Base-by-base conservation (phyloP, 257 asterid species). In the Penstemon eatonii region DNA sequence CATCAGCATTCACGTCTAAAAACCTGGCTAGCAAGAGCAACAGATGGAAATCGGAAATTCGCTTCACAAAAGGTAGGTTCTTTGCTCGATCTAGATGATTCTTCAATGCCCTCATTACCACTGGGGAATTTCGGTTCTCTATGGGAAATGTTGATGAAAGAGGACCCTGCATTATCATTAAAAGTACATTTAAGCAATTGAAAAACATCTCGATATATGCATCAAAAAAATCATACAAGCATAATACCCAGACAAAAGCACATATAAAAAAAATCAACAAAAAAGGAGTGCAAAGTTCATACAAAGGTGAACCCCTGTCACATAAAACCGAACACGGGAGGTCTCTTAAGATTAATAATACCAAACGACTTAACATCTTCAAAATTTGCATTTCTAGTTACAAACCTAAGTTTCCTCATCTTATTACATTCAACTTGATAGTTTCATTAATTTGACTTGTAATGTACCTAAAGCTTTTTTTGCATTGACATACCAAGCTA, bases 11-110 rank as follows among this genome's bases (percentile, higher is more conserved):
- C 41, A 91, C 72, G 50, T 91, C 99, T 68, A 94, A 70, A 70
- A 80, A 82, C 79, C 89, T 81, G 12, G 89, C 92, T 15, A 94
- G 74, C 72, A 87, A 65, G 47, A 91, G 96, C 40, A 94, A 86
- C 64, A 91, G 87, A 74, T 94, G 99, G 73, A 94, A 94, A 66
- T 94, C 99, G 5, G 99, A 84, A 13, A 91, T 94, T 66, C 84
- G 85, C 80, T 89, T 89, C 82, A 87, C 93, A 13, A 87, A 91
- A 4, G 96, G 84, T 40, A 84, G 78, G 72, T 47, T 76, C 81
- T 83, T 94, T 62, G 91, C 63, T 55, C 95, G 79, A 25, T 94
- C 91, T 67, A 94, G 83, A 76, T 94, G 97, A 60, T 12, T 84
- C 76, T 80, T 87, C 76, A 94, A 66, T n/a, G 96, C 96, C 55